These are phyloP conservation scores for Dryadomyces quercivorus DNA, from an alignment of 2,329 filamentous ascomycete genomes.

Conservation along the genomic window DNA sequence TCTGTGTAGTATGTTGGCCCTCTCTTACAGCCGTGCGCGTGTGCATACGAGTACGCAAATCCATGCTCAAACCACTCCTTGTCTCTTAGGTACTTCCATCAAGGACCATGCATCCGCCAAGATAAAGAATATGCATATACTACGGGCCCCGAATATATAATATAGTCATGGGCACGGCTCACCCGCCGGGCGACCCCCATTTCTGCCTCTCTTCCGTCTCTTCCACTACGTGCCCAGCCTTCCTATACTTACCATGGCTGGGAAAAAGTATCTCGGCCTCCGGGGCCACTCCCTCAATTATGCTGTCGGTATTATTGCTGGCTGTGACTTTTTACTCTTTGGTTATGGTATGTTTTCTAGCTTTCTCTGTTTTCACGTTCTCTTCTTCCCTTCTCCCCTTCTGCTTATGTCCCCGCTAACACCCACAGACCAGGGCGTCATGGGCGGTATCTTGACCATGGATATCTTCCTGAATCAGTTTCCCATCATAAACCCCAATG, in stretches of 20 bases:
- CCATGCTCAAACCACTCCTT: no score
- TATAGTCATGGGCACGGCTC: no score
- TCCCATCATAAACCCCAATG: conserved; percentile 37
- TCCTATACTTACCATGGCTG: no score
- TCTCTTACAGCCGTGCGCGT: no score
- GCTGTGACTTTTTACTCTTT: conserved; percentile 57
- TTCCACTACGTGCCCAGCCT: neutral
- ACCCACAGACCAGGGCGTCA: conserved; percentile 55
- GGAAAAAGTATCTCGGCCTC: conserved; percentile 45
- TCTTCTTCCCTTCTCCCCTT: neutral
- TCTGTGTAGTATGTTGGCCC: neutral
- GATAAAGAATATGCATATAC: no score
- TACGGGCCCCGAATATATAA: no score
- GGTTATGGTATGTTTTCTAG: conserved; percentile 33
- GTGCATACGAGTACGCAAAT: no score
- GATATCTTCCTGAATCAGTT: conserved; percentile 44
- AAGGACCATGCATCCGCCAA: no score
- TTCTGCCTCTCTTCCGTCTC: no score
- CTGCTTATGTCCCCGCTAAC: neutral
- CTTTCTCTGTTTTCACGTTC: neutral
- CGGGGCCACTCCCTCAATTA: conserved; percentile 53
- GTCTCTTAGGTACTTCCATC: no score
- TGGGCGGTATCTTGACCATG: conserved; percentile 63
- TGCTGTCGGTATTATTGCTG: conserved; percentile 59
- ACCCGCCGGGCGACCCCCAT: no score